Conservation (phyloP, 2,329 filamentous ascomycete species). For the Clarireedia homoeocarpa region DNA sequence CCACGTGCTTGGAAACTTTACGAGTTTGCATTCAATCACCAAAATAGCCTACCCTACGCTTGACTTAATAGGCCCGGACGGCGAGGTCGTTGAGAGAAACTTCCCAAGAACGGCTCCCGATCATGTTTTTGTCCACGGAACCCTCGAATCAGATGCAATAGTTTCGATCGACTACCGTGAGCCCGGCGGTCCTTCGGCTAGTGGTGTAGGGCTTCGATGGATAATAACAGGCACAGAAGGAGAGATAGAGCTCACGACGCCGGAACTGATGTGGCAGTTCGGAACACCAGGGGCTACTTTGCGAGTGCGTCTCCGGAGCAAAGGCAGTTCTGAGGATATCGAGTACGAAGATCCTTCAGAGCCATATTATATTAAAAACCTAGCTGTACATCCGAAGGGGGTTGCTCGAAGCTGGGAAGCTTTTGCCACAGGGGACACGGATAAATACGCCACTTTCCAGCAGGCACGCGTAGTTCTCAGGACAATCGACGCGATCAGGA, state of each 20-base stretch:
- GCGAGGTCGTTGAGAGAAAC: slow-evolving; percentile 20
- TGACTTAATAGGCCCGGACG: slow-evolving; percentile 8
- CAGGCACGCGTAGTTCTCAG: background rate
- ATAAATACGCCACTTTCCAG: background rate
- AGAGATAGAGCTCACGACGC: background rate
- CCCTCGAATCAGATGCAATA: slow-evolving; percentile 26
- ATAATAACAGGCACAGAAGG: background rate
- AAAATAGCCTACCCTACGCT: slow-evolving; percentile 15
- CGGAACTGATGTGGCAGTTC: background rate
- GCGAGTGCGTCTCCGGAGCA: background rate
- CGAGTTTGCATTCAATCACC: slow-evolving; percentile 22
- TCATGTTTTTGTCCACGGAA: slow-evolving; percentile 31
- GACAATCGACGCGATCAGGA: background rate
- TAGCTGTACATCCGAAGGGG: background rate
- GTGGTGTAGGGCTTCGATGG: background rate
- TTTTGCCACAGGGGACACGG: background rate
- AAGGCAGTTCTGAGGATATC: background rate
- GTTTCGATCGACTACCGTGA: slow-evolving; percentile 23
- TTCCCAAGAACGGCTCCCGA: slow-evolving; percentile 29
- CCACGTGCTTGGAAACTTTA: slow-evolving; percentile 30
- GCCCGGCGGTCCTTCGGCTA: background rate
- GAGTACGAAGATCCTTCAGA: background rate
- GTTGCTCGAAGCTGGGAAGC: background rate
- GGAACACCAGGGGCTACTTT: background rate
- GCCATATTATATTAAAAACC: background rate